Percentiles rank a stretch among this genome's conserved stretches.
These are phyloP conservation scores for Neonectria neomacrospora DNA, from an alignment of 2,329 filamentous ascomycete genomes.

Conservation along the genomic window DNA sequence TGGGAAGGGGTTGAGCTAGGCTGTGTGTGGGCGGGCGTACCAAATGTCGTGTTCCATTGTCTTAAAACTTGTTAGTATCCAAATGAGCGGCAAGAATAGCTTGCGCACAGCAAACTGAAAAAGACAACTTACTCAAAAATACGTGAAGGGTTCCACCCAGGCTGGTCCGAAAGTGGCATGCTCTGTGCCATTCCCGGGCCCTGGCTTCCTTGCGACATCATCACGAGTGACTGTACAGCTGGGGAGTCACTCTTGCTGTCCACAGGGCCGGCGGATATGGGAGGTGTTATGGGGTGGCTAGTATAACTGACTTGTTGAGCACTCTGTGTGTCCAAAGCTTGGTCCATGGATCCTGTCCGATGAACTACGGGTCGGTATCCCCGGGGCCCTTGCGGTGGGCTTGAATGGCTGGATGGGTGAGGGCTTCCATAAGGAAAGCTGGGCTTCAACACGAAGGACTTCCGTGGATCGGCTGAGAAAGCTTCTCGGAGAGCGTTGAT, in stretches of 20 bases:
- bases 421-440: constrained; percentile 90
- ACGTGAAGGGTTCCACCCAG: constrained; percentile 83
- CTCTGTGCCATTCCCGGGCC: constrained; percentile 62
- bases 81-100: not conserved
- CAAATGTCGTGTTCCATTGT: constrained; percentile 96
- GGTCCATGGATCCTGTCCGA: constrained; percentile 62
- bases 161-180: constrained; percentile 71
- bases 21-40: constrained; percentile 65
- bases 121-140: constrained; percentile 86
- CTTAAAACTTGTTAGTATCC: constrained; percentile 57
- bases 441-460: constrained; percentile 89
- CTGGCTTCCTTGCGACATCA: constrained; percentile 73
- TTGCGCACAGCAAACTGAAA: not conserved
- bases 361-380: constrained; percentile 61
- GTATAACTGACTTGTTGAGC: constrained; percentile 73
- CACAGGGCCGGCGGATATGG: constrained; percentile 77
- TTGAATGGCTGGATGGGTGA: constrained; percentile 70
- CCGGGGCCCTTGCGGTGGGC: constrained; percentile 66
- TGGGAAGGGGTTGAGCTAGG: constrained; percentile 52
- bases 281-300: constrained; percentile 81
- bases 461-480: constrained; percentile 86
- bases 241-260: constrained; percentile 83
- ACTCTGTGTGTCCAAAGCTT: constrained; percentile 64
- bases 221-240: constrained; percentile 75
- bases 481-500: constrained; percentile 90